Evolutionary conservation across 352 stramenopile genomes (phyloP), one percentile per base, ranked within the genome.

Genomic region (Phytopythium mirpurense): DNA sequence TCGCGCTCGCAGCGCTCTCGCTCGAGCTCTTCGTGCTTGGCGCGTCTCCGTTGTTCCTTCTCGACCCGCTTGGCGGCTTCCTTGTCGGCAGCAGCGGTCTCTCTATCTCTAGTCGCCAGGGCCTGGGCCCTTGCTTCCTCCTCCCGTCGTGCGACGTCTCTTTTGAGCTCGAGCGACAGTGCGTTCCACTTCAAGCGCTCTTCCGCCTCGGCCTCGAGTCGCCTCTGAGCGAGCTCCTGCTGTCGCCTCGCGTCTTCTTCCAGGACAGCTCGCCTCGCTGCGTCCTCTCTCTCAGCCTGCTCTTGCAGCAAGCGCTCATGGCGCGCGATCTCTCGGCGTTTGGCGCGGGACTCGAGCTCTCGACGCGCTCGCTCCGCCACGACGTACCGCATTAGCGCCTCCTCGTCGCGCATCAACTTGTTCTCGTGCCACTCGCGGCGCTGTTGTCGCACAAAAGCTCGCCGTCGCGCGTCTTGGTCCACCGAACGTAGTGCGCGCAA

Each of bases 321-420:
- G 26, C 60, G 44, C 18, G 73, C 66, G 2, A 78, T 27, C 24
- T 70, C 53, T 0, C 70, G 70, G 3, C 70, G 57, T 23, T 72
- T 63, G 10, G 42, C 57, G 3, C 16, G 32, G 3, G 12, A 15
- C 11, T 45, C 48, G 4, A 19, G 6, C 24, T 54, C 34, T 43
- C 32, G 16, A 1, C 35, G 31, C 14, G 48, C 32, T 9, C 7
- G 24, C 51, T 86, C 70, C 0, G 73, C 65, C 8, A 88, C 56
- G 1, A 76, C 37, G 35, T 88, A 85, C 8, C 74, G 65, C 36
- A 53, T 79, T 11, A 76, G 63, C 45, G 78, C 73, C 41, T 90
- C 77, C 51, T 90, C 72, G 1, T 83, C 54, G 27, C 78, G 19
- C 77, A 88, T 90, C 2, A 55, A 56, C 5, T 67, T 54, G 34